Base-by-base conservation (phyloP, 306 rosid genomes). In the Macrotyloma uniflorum region DNA sequence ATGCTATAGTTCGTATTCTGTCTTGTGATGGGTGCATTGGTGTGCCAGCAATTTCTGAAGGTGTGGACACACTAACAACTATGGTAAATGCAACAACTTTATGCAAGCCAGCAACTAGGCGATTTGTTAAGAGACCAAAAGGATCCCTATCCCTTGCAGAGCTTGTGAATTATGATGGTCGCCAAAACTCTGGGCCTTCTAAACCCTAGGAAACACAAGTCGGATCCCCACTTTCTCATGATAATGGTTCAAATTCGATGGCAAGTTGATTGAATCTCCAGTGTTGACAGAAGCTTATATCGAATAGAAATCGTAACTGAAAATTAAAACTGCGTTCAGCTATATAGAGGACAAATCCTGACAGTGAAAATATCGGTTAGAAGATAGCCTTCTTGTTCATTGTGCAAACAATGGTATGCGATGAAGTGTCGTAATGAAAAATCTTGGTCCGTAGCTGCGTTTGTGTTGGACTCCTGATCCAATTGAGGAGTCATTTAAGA, bases 11-110 rank as follows among this genome's bases (percentile, higher is more conserved):
- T 46, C 35, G 88, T 69, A 85, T 91, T 74, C 81, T 95, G 82
- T 89, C 96, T 2, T 84, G 35, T 30, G 99, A 91, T 42, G 97
- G 94, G n/a, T 76, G 89, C 22, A 72, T 82, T 4, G 93, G 93
- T 67, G 35, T 88, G 73, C 18, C 86, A 20, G 26, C 45, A 40
- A 51, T 26, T 4, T 18, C 11, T 35, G 85, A 74, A 59, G 16
- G 86, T 13, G 80, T 78, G 78, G 92, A 86, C 74, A 42, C 50
- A 14, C 83, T 71, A 67, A 69, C 88, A 33, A 70, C 75, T 30
- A 79, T 80, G 92, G 86, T 78, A 51, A 75, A 72, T 75, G 81
- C 57, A 12, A 43, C 86, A 43, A 78, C 58, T 59, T 43, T 84
- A 12, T 68, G 83, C 79, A 61, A 77, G 71, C 74, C 70, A 42